Evolutionary conservation across 345 rosid species (phyloP), one percentile per base, ranked within the genome.

Genomic region (Bruguiera sexangula): DNA sequence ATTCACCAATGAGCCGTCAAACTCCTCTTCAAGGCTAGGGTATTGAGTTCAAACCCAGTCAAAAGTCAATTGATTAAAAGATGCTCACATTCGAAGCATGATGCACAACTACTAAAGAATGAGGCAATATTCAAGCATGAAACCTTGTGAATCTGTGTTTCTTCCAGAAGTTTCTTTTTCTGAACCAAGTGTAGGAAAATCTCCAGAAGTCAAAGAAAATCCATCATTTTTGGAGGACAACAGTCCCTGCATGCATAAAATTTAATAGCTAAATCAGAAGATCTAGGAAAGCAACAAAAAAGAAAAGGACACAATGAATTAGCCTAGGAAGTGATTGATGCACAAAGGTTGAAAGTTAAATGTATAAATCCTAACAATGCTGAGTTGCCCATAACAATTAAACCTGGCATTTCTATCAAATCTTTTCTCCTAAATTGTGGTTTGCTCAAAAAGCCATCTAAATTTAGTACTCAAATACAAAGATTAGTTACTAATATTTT

Each of bases 161-260:
- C 82, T 89, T 59, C 74, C 88, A 72, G 86, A 79, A 75, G 70
- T 71, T 61, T 83, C 92, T 68, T 83, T 95, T 60, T 92, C 95
- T n/a, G 95, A 81, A 64, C 97, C 97, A 75, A 96, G 98, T 9
- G 88, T 82, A 32, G 99, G 99, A 76, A 96, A 96, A 82, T 96
- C 99, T 72, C 97, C 95, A 63, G 98, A 81, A 59, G 88, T 78
- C 79, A 90, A 82, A 72, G 98, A 86, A 85, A 96, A 96, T 62
- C 84, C 90, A 65, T 86, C 96, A 64, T 79, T 85, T 84, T 89
- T 89, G 55, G 82, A 74, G 52, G 87, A 84, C 74, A 78, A 24
- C 34, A 74, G 68, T 74, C 94, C 96, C 99, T 96, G 89, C 79
- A 79, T n/a, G 60, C n/a, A 67, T 37, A 60, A 71, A 50, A 68